Conservation (phyloP, 1,139 yeast genomes). For the Citeromyces siamensis region DNA sequence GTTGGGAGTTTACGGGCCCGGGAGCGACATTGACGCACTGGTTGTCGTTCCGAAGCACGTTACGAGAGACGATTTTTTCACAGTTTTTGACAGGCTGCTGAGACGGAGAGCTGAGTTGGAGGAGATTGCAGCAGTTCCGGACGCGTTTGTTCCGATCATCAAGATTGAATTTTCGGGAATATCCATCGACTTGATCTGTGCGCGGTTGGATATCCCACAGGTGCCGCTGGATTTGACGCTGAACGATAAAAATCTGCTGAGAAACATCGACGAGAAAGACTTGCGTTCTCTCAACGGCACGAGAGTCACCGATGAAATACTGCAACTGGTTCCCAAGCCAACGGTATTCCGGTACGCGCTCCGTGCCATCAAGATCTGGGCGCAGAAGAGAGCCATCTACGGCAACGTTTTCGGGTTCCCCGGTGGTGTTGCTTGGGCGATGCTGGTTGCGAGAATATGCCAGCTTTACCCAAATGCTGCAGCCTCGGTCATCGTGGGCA, state of each 20-base stretch:
- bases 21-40: constrained; percentile 93
- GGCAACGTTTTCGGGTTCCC: constrained; percentile 96
- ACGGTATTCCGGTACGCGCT: constrained; percentile 88
- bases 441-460: constrained; percentile 94
- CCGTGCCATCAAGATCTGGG: constrained; percentile 93
- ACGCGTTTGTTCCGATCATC: constrained; percentile 93
- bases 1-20: constrained; percentile 95
- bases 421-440: constrained; percentile 99
- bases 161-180: constrained; percentile 82
- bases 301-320: constrained; percentile 90
- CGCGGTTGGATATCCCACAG: constrained; percentile 68
- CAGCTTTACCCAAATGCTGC: constrained; percentile 95
- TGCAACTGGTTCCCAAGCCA: constrained; percentile 82
- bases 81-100: constrained; percentile 57
- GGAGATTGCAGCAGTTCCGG: constrained; percentile 88
- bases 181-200: constrained; percentile 81
- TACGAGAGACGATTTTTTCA: constrained; percentile 79
- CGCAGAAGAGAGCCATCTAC: constrained; percentile 86
- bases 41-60: constrained; percentile 96
- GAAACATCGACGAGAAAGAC: constrained; percentile 85
- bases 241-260: constrained; percentile 72
- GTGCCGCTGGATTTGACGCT: constrained; percentile 65
- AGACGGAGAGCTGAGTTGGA: constrained; percentile 68
- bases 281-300: constrained; percentile 88
- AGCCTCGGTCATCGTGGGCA: constrained; percentile 78